Evolutionary conservation across 371 early-diverging fungal genomes (phyloP).

Genomic region (Apophysomyces ossiformis): DNA sequence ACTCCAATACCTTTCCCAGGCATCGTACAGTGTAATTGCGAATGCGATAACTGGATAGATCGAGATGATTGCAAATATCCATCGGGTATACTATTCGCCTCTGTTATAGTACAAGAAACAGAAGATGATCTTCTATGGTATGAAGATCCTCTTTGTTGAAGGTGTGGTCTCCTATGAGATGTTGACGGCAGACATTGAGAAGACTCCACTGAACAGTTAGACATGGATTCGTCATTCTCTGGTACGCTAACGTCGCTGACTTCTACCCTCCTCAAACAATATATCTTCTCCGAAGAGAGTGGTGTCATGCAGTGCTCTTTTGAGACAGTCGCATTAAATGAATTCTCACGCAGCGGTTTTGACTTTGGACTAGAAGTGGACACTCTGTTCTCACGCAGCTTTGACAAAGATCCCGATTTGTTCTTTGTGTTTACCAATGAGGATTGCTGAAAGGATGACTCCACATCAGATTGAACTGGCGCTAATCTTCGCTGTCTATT

Average conservation of each 20-base stretch:
- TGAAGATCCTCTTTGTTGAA: conserved; percentile 17
- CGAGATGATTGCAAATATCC: conserved; percentile 27
- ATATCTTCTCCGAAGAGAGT: conserved; percentile 9
- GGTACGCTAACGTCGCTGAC: not conserved
- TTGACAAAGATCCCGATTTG: conserved; percentile 40
- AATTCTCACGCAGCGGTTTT: conserved; percentile 5
- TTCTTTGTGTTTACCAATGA: conserved; percentile 12
- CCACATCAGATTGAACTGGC: not conserved
- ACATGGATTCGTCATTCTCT: not conserved
- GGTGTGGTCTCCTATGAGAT: not conserved
- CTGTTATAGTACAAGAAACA: conserved; percentile 33
- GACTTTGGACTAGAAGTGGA: conserved; percentile 1
- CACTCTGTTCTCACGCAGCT: conserved; percentile 27
- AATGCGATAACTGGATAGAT: conserved; percentile 29
- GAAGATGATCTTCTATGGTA: conserved; percentile 32
- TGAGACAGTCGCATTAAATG: not conserved
- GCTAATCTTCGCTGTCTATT: not conserved
- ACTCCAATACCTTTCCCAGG: conserved; percentile 13
- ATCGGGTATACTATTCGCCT: conserved; percentile 30
- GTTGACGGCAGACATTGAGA: not conserved
- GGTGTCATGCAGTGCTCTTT: not conserved
- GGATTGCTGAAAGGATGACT: not conserved
- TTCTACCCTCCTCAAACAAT: not conserved
- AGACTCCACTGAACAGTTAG: not conserved
- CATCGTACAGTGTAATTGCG: conserved; percentile 1